Conservation (phyloP, 306 rosid genomes). For the Vicia sativa region DNA sequence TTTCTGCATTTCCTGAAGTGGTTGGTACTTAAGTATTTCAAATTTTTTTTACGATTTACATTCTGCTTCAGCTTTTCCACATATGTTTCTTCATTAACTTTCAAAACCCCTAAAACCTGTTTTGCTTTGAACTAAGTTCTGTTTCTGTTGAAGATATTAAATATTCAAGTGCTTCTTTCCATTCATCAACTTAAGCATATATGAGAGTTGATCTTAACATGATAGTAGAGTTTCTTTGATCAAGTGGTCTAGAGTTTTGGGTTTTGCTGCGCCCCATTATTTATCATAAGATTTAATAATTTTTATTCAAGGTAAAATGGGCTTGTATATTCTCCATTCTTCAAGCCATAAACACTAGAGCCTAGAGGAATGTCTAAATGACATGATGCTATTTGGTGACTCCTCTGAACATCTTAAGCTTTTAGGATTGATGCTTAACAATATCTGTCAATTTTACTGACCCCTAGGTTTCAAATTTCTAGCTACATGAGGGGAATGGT, state of each 20-base stretch:
- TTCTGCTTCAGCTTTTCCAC: slow-evolving; percentile 16
- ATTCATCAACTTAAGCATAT: slow-evolving; percentile 11
- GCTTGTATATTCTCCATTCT: slow-evolving; percentile 20
- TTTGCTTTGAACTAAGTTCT: slow-evolving; percentile 12
- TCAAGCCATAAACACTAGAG: slow-evolving; percentile 1
- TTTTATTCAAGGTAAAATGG: slow-evolving; percentile 15
- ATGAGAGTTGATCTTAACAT: slow-evolving; percentile 6
- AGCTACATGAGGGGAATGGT: slow-evolving; percentile 3
- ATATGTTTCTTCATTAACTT: slow-evolving; percentile 29
- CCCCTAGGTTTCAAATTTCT: neutral
- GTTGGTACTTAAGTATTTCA: slow-evolving; percentile 53
- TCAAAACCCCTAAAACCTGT: slow-evolving; percentile 1
- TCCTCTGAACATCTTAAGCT: slow-evolving; percentile 16
- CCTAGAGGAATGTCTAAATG: slow-evolving; percentile 8
- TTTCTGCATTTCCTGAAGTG: slow-evolving; percentile 85
- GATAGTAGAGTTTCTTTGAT: slow-evolving; percentile 11
- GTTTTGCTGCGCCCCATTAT: slow-evolving; percentile 24
- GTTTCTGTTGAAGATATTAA: slow-evolving; percentile 16
- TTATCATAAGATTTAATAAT: slow-evolving; percentile 3
- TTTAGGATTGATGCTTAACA: slow-evolving; percentile 5
- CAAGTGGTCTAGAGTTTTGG: slow-evolving; percentile 1
- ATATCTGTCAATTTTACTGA: neutral
- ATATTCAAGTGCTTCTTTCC: slow-evolving; percentile 20
- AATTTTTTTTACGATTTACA: slow-evolving; percentile 24
- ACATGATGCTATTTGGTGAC: slow-evolving; percentile 18